Percentiles rank a stretch among this genome's conserved stretches.
Conservation (phyloP, 2,329 filamentous ascomycete genomes). For the Claviceps sp. region DNA sequence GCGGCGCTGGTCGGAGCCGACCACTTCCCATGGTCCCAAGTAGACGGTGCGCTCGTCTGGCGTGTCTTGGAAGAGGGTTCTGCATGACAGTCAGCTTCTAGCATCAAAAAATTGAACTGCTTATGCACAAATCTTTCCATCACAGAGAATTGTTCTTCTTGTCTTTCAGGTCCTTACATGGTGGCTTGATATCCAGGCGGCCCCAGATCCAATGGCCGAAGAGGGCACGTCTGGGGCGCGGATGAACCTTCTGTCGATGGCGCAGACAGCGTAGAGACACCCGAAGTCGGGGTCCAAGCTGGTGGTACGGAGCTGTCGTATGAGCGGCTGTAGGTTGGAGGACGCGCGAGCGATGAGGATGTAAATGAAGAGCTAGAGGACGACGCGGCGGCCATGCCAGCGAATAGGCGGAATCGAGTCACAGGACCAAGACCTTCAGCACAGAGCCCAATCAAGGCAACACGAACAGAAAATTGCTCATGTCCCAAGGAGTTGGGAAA, state of each 20-base stretch:
- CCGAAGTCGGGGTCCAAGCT: constrained; percentile 32
- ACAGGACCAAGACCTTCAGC: neutral
- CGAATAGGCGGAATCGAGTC: neutral
- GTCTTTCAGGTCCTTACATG: constrained; percentile 26
- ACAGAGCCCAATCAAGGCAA: neutral
- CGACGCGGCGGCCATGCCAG: constrained; percentile 24
- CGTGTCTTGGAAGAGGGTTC: constrained; percentile 37
- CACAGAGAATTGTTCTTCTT: neutral
- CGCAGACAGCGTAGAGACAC: constrained; percentile 29
- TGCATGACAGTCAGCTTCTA: constrained; percentile 15
- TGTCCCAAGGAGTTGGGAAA: neutral
- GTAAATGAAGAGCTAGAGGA: constrained; percentile 36
- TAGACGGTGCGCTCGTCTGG: constrained; percentile 35
- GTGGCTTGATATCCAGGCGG: constrained; percentile 41
- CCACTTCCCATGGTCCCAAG: constrained; percentile 39
- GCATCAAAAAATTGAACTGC: too few species aligned
- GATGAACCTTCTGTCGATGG: constrained; percentile 23
- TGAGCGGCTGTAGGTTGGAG: constrained; percentile 26
- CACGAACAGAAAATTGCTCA: neutral
- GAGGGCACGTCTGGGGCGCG: constrained; percentile 24
- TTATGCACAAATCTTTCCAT: neutral
- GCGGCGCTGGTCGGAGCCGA: constrained; percentile 32
- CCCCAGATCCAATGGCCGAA: constrained; percentile 35
- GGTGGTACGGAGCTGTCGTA: constrained; percentile 31
- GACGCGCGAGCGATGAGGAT: constrained; percentile 30